Percentiles rank a stretch among this genome's conserved stretches.
These are phyloP conservation scores for Polyporus tsugae DNA, from an alignment of 1,284 basidiomycete species.

Conservation along the genomic window DNA sequence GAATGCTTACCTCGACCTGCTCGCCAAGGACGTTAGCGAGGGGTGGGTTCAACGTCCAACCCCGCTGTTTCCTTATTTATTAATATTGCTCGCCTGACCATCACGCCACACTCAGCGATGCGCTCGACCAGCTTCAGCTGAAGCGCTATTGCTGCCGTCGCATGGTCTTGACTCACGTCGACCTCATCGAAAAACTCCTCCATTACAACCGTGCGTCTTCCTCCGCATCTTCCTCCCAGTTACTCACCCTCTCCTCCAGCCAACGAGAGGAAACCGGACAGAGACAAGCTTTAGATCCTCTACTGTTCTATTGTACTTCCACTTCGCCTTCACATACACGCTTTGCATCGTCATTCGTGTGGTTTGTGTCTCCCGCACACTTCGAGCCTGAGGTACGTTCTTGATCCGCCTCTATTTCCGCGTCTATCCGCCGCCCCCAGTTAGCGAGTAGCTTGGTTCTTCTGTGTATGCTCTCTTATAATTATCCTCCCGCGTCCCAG, in stretches of 20 bases:
- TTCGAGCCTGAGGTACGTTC: background rate
- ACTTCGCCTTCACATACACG: background rate
- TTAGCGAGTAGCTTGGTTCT: no score
- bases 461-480: no score
- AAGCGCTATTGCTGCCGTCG: conserved; percentile 96
- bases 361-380: background rate
- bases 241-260: conserved; percentile 22
- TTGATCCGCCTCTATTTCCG: background rate
- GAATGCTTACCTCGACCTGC: conserved; percentile 83
- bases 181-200: conserved; percentile 94
- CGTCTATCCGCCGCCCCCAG: background rate
- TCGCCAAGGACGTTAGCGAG: conserved; percentile 83
- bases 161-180: conserved; percentile 98
- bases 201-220: conserved; percentile 91
- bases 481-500: no score
- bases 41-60: conserved; percentile 80
- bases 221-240: background rate
- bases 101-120: conserved; percentile 67
- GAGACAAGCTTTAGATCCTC: conserved; percentile 1
- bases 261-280: conserved; percentile 37
- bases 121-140: conserved; percentile 89
- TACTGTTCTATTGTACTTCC: background rate
- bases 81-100: background rate
- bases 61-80: background rate
- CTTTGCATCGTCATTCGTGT: background rate